Evolutionary conservation across 108 stramenopile genomes (phyloP), one percentile per base, ranked within the genome.

Genomic region (Discostella stelligeroides): DNA sequence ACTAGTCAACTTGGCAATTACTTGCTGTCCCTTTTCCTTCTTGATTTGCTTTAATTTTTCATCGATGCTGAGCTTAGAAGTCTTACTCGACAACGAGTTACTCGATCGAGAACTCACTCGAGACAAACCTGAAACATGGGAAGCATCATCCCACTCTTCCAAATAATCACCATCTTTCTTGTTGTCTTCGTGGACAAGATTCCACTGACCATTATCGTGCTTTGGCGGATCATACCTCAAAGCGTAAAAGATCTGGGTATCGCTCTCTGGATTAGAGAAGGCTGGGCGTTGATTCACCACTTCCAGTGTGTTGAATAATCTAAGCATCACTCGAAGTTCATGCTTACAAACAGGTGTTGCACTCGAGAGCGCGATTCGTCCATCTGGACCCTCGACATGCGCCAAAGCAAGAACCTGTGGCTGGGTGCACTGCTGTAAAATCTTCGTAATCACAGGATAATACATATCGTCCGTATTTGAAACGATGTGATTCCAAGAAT

Each of bases 1-100:
- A 34, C 88, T 89, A 12, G 92, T 94, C 7, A 94, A 75, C 63
- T 91, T 94, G 4, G 90, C 92, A 76, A 94, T 91, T 40, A 94
- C 92, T 63, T 91, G 92, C 73, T 90, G 88, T 21, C 91, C 91
- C 61, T 89, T 92, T 70, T 92, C 91, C 25, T 87, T 85, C 15
- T 86, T 82, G 47, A 92, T 92, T 24, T 81, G 75, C 55, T 87
- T 82, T 30, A 92, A 49, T 70, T 86, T 90, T 43, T 91, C 89
- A 23, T 94, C 85, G 45, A 91, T 88, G 21, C 72, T 88, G 20
- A 89, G 82, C 51, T 91, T 87, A 17, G 89, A 86, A 7, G 82
- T 61, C 65, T 73, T 85, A 57, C 75, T 81, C 20, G 68, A 64
- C 43, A 75, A 40, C 5, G 87, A 89, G 42, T 88, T 63, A 21